Conservation (phyloP, 2,329 filamentous ascomycete species). For the Pseudopithomyces chartarum region DNA sequence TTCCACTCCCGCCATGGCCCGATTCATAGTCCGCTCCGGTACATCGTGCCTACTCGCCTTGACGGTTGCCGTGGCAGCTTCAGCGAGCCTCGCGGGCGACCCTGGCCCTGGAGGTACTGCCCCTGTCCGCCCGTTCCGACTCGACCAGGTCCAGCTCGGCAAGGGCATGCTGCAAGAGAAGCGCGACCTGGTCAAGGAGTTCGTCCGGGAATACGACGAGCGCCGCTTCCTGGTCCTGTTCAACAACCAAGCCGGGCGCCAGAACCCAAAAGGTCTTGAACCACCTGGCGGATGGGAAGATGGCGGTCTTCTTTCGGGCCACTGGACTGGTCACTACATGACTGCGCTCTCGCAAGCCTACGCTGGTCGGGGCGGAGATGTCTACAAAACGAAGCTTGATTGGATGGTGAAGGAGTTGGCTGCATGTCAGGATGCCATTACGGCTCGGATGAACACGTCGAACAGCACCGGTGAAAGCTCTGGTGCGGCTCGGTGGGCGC, state of each 20-base stretch:
- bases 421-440: constrained; percentile 15
- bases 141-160: constrained; percentile 20
- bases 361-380: constrained; percentile 12
- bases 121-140: constrained; percentile 18
- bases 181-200: constrained; percentile 15
- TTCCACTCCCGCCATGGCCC: background rate
- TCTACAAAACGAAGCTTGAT: constrained; percentile 17
- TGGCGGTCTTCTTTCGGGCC: constrained; percentile 17
- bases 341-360: constrained; percentile 19
- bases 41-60: background rate
- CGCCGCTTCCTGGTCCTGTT: constrained; percentile 20
- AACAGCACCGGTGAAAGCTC: background rate
- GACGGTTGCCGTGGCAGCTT: background rate
- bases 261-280: constrained; percentile 14
- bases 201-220: constrained; percentile 17
- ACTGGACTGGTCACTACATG: constrained; percentile 21
- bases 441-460: constrained; percentile 1
- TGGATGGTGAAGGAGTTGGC: constrained; percentile 20
- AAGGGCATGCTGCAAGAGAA: constrained; percentile 18
- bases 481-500: background rate
- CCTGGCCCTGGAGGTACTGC: constrained; percentile 13
- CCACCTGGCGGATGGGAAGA: constrained; percentile 20
- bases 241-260: constrained; percentile 20
- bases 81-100: constrained; percentile 7
- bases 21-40: background rate